These are phyloP conservation scores for Huiozyma naganishii DNA, from an alignment of 805 yeast genomes.

Conservation along the genomic window DNA sequence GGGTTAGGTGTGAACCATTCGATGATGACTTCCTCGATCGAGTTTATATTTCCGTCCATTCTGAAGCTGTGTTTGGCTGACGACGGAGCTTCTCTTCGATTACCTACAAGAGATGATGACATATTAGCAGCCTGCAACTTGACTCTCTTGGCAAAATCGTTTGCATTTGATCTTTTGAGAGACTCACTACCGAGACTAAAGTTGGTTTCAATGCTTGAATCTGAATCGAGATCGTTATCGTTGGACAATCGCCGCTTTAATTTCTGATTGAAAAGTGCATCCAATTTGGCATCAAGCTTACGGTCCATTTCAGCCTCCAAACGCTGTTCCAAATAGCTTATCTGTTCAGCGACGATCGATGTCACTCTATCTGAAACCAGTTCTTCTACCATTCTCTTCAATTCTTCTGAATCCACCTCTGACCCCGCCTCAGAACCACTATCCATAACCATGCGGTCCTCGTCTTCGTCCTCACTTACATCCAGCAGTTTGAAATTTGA, in stretches of 20 bases:
- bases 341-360: conserved; percentile 10
- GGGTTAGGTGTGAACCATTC: conserved; percentile 29
- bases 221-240: too few species aligned
- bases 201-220: background rate
- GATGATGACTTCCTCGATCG: conserved; percentile 20
- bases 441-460: background rate
- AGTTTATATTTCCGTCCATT: conserved; percentile 10
- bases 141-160: conserved; percentile 1
- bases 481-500: conserved; percentile 5
- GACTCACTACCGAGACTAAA: too few species aligned
- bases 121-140: background rate
- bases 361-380: conserved; percentile 17
- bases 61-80: conserved; percentile 4
- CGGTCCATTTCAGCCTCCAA: conserved; percentile 10
- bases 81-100: background rate
- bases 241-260: too few species aligned
- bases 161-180: background rate
- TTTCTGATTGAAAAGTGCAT: background rate
- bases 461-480: conserved; percentile 3
- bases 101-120: background rate
- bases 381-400: conserved; percentile 19
- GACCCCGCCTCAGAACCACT: conserved; percentile 8
- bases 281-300: conserved; percentile 9
- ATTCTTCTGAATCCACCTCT: conserved; percentile 12
- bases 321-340: conserved; percentile 9